Evolutionary conservation across 2,329 filamentous ascomycete species (phyloP), one percentile per base, ranked within the genome.

Genomic region (Fusarium azukiicola): DNA sequence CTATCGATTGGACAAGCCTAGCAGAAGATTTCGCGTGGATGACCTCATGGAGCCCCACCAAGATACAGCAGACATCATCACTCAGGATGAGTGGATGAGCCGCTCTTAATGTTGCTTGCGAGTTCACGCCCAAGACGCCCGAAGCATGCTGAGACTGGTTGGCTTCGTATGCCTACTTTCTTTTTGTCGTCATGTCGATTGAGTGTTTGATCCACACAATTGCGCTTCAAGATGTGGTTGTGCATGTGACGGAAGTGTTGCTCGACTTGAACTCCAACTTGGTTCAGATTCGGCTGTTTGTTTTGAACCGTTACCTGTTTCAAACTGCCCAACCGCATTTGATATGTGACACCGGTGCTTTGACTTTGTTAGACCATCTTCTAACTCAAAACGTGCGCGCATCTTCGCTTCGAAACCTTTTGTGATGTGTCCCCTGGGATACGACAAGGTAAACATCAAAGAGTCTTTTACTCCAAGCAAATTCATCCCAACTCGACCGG

Each of bases 31-130:
- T 66, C 47, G 77, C 64, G 73, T 70, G 77, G 64, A 83, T 84
- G 83, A 84, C 83, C 82, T 84, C 83, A 84, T 82, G 67, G 46
- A 74, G 75, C 82, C 82, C 83, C 83, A 84, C 83, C 56, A 67
- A 61, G 52, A n/a, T 3, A 40, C 56, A 67, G 52, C 54, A 67
- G 58, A 74, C 54, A 8, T 23, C 66, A 32, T 9, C 42, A 44
- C 23, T 32, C 23, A 21, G 27, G 27, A 32, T 32, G 27, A 32
- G 27, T 32, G 44, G 58, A 44, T 68, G 40, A 67, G 12, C 23
- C n/a, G 38, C 44, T 19, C 52, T 67, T 70, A 19, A 40, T 47
- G 32, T 21, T 21, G 38, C 44, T 44, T 32, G 63, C 36, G 23
- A 44, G 38, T 52, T 72, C 52, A 68, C 64, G 38, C 56, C 27